phyloP scores from a whole-genome alignment of 345 rosid genomes.

The Abelmoschus esculentus region DNA sequence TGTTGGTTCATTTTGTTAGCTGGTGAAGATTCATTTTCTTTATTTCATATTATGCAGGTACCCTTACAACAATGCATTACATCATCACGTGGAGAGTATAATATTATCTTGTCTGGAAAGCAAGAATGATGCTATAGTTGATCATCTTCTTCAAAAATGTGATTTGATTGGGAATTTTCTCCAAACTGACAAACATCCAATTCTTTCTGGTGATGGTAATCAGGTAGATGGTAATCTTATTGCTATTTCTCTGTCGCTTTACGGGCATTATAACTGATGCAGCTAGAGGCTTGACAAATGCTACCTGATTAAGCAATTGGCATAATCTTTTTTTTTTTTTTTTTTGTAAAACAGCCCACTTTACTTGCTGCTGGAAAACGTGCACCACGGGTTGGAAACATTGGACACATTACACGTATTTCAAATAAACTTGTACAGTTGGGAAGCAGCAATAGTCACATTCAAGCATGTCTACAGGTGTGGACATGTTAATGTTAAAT shows the following conservation, averaged over 20 bases:
- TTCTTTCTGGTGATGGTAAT: conserved; percentile 42
- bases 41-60: conserved; percentile 52
- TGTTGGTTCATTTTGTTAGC: neutral
- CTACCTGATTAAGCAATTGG: conserved; percentile 43
- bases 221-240: conserved; percentile 29
- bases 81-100: conserved; percentile 93
- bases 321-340: conserved; percentile 21
- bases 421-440: conserved; percentile 75
- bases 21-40: conserved; percentile 10
- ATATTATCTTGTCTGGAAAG: conserved; percentile 76
- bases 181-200: conserved; percentile 59
- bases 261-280: neutral
- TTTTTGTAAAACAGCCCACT: conserved; percentile 49
- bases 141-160: conserved; percentile 76
- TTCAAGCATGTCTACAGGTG: conserved; percentile 73
- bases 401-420: conserved; percentile 83
- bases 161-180: conserved; percentile 67
- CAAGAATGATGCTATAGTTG: conserved; percentile 50
- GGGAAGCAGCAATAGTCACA: conserved; percentile 46
- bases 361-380: conserved; percentile 60
- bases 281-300: neutral
- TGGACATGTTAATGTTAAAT: conserved; percentile 10
- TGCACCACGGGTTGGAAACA: conserved; percentile 75
- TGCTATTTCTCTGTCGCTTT: neutral
- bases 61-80: conserved; percentile 90